Conservation (phyloP, 371 early-diverging fungal genomes). For the Blastocladiella emersonii region DNA sequence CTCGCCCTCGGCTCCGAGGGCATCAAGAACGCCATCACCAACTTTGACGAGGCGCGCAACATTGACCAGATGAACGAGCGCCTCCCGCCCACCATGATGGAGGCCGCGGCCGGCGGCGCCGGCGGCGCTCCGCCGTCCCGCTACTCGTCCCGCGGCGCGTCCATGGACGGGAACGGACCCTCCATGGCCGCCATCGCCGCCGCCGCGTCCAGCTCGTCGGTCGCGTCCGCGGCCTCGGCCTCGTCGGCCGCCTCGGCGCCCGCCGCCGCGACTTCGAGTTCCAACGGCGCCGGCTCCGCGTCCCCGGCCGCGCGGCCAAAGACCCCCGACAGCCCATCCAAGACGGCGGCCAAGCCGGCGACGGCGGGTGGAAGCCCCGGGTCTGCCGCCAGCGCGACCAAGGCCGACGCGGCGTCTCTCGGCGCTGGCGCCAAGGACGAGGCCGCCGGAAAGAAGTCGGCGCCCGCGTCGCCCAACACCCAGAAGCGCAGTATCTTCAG, state of each 20-base stretch:
- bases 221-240: background rate
- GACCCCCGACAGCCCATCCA: background rate
- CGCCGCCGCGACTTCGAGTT: background rate
- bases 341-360: background rate
- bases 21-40: conserved; percentile 64
- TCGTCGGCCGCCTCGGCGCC: background rate
- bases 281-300: background rate
- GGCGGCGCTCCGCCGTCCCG: too few species aligned
- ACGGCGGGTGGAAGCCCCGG: background rate
- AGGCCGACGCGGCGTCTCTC: background rate
- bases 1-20: conserved; percentile 83
- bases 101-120: background rate
- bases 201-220: background rate
- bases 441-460: background rate
- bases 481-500: background rate
- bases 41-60: conserved; percentile 80
- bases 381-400: background rate
- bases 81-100: conserved; percentile 48
- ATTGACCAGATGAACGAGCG: conserved; percentile 84
- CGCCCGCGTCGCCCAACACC: background rate
- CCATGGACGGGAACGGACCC: too few species aligned
- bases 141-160: background rate
- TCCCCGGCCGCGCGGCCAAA: background rate
- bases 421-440: background rate
- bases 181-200: too few species aligned